A percentile compares a stretch with the other conserved stretches of the same genome.
phyloP scores from a whole-genome alignment of 345 rosid species.

The Gossypium mustelinum region DNA sequence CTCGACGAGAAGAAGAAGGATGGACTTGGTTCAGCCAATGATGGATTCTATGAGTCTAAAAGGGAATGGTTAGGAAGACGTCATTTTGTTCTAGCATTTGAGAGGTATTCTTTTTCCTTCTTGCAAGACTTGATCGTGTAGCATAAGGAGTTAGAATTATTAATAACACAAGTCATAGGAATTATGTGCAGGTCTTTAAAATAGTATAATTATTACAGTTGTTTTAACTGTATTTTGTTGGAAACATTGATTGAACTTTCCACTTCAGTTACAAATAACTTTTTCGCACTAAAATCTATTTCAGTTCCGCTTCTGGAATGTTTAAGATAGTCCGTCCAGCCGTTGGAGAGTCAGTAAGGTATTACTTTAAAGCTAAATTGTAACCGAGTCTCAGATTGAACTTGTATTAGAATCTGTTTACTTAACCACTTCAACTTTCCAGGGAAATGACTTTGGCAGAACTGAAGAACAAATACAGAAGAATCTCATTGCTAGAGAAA shows the following conservation, averaged over 20 bases:
- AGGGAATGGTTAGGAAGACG: slow-evolving; percentile 96
- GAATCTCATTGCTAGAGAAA: slow-evolving; percentile 64
- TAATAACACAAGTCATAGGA: neutral
- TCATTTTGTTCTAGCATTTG: slow-evolving; percentile 86
- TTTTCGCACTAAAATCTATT: slow-evolving; percentile 17
- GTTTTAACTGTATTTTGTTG: neutral
- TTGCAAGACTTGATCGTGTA: neutral
- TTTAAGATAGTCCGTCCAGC: slow-evolving; percentile 90
- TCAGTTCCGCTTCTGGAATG: slow-evolving; percentile 74
- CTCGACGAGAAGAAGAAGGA: slow-evolving; percentile 77
- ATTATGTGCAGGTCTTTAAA: neutral
- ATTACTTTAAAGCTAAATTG: slow-evolving; percentile 14
- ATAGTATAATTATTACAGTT: neutral
- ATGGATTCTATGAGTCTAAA: slow-evolving; percentile 94
- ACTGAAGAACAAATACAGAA: slow-evolving; percentile 79
- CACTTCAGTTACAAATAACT: neutral
- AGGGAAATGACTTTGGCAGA: slow-evolving; percentile 89
- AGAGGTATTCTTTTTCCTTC: slow-evolving; percentile 50
- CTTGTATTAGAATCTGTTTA: slow-evolving; percentile 3
- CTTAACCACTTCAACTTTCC: slow-evolving; percentile 14
- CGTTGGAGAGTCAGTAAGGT: slow-evolving; percentile 95
- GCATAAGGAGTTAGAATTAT: neutral
- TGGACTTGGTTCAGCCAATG: slow-evolving; percentile 71
- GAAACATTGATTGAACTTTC: neutral
- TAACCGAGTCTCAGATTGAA: slow-evolving; percentile 3